phyloP scores from a whole-genome alignment of 345 rosid species.

The Clausena lansium region DNA sequence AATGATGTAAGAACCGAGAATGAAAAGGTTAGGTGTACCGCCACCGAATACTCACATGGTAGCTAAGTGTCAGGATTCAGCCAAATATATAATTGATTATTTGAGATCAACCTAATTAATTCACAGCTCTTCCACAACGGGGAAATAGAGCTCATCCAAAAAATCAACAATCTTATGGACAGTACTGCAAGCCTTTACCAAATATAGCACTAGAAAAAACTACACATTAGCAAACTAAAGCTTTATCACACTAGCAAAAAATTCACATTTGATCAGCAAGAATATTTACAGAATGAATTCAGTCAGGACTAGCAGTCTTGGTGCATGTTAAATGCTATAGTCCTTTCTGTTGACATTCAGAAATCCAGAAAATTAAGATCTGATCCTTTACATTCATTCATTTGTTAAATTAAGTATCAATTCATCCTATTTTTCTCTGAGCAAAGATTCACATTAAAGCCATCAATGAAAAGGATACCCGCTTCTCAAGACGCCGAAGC shows the following conservation, averaged over 20 bases:
- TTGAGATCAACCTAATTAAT: neutral
- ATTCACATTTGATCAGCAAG: neutral
- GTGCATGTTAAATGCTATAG: neutral
- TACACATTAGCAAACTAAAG: no score
- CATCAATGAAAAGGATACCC: constrained; percentile 65
- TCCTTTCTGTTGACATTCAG: neutral
- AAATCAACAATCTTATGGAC: neutral
- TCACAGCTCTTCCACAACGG: neutral
- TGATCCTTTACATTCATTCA: neutral
- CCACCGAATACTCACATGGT: neutral
- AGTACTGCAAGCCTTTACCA: neutral
- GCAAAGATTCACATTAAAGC: neutral
- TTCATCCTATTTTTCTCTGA: neutral
- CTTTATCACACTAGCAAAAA: neutral
- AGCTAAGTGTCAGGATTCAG: neutral
- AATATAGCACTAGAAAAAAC: neutral
- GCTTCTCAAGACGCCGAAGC: constrained; percentile 96
- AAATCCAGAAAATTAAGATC: neutral
- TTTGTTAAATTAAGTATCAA: neutral
- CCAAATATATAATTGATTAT: neutral
- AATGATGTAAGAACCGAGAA: neutral
- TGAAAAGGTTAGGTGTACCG: neutral
- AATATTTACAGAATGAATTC: neutral
- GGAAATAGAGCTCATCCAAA: neutral
- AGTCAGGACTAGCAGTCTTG: neutral